A percentile compares a stretch with the other conserved stretches of the same genome.
Conservation (phyloP, 2,329 filamentous ascomycete genomes). For the Fusarium oligoseptatum region DNA sequence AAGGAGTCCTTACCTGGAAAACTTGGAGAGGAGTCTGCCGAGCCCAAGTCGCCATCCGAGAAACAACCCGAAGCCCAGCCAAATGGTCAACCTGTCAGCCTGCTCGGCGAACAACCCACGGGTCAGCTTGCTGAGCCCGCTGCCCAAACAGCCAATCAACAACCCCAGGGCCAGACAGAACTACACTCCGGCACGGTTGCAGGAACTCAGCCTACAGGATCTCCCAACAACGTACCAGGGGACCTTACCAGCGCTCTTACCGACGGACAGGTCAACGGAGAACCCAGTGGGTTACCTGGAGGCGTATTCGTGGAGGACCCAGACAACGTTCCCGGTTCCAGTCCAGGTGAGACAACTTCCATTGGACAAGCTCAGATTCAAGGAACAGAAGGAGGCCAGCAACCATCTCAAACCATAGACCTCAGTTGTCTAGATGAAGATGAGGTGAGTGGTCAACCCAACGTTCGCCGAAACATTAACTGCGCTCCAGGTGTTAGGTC, state of each 20-base stretch:
- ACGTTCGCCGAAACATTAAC: conserved; percentile 43
- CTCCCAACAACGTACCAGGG: neutral
- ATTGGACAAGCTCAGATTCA: neutral
- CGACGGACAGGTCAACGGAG: neutral
- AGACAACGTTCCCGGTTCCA: neutral
- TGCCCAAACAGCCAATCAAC: conserved; percentile 2
- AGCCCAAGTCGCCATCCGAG: neutral
- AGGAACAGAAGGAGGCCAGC: neutral
- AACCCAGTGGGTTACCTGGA: conserved; percentile 14
- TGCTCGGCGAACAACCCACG: neutral
- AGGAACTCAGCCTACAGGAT: neutral
- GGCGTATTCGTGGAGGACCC: conserved; percentile 28
- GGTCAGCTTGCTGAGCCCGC: neutral
- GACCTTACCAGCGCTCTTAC: neutral
- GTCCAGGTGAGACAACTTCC: neutral
- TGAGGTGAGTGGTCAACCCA: conserved; percentile 43
- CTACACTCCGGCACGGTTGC: neutral
- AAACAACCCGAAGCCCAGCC: neutral
- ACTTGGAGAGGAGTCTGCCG: neutral
- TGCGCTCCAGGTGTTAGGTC: conserved; percentile 42
- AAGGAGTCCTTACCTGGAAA: neutral
- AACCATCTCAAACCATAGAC: neutral
- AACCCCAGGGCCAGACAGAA: neutral
- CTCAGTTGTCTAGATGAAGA: conserved; percentile 20
- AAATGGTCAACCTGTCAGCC: neutral